phyloP scores from a whole-genome alignment of 1,284 basidiomycete genomes.

The Lentinula novae-zelandiae region DNA sequence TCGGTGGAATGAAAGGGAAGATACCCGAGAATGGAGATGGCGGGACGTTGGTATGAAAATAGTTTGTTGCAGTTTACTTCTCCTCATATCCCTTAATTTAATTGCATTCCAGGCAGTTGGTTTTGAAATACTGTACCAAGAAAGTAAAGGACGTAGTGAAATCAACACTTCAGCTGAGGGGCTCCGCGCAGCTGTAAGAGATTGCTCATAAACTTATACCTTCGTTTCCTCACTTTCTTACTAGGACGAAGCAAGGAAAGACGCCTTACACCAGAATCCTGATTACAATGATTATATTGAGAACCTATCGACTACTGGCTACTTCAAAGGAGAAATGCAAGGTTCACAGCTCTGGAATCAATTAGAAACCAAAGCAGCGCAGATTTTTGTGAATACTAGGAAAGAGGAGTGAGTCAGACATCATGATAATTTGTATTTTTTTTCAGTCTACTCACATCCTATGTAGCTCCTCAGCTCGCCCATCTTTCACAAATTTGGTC shows the following conservation, averaged over 20 bases:
- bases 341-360: slow-evolving; percentile 75
- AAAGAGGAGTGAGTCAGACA: slow-evolving; percentile 57
- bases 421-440: background rate
- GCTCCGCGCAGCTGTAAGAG: slow-evolving; percentile 42
- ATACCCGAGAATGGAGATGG: slow-evolving; percentile 65
- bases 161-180: slow-evolving; percentile 33
- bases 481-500: slow-evolving; percentile 72
- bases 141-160: slow-evolving; percentile 56
- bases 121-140: slow-evolving; percentile 92
- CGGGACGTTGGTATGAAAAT: slow-evolving; percentile 89
- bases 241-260: slow-evolving; percentile 59
- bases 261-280: slow-evolving; percentile 57
- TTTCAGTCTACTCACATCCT: slow-evolving; percentile 9
- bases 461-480: slow-evolving; percentile 52
- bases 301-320: slow-evolving; percentile 60
- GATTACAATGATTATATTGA: slow-evolving; percentile 70
- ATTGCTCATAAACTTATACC: slow-evolving; percentile 17
- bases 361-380: slow-evolving; percentile 67
- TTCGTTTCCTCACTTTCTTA: background rate
- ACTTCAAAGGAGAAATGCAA: slow-evolving; percentile 73
- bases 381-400: slow-evolving; percentile 61
- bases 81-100: background rate
- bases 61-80: slow-evolving; percentile 35
- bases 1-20: slow-evolving; percentile 62
- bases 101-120: slow-evolving; percentile 67